phyloP scores from a whole-genome alignment of 257 asterid genomes.

The Primulina huaijiensis region DNA sequence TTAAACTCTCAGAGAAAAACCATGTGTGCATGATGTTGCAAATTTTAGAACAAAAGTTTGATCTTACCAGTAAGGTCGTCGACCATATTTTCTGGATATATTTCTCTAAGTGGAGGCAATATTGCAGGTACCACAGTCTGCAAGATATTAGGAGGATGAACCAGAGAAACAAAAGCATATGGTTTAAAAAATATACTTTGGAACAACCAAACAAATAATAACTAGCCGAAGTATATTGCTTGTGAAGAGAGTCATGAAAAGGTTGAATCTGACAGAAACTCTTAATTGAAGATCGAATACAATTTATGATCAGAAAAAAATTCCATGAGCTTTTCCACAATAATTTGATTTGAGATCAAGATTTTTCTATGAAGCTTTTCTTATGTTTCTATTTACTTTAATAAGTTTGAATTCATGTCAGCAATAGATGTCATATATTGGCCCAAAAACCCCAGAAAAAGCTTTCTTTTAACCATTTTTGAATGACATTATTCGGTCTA shows the following conservation, averaged over 20 bases:
- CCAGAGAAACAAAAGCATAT: slow-evolving; percentile 17
- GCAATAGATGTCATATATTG: slow-evolving; percentile 11
- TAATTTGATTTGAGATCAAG: slow-evolving; percentile 16
- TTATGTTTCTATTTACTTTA: background rate
- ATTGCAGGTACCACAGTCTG: slow-evolving; percentile 87
- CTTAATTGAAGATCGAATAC: slow-evolving; percentile 3
- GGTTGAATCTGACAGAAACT: background rate
- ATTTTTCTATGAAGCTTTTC: slow-evolving; percentile 1
- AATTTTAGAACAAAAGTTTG: slow-evolving; percentile 1
- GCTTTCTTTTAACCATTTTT: background rate
- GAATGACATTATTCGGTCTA: slow-evolving; percentile 20
- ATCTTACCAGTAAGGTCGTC: slow-evolving; percentile 73
- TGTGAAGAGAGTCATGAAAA: background rate
- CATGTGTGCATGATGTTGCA: background rate
- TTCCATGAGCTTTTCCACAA: slow-evolving; percentile 7
- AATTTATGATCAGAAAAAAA: background rate
- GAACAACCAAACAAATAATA: slow-evolving; percentile 1
- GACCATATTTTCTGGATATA: slow-evolving; percentile 82
- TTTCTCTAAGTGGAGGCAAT: slow-evolving; percentile 81
- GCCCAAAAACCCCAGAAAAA: slow-evolving; percentile 13
- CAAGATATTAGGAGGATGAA: slow-evolving; percentile 32
- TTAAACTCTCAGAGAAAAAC: background rate
- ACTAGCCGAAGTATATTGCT: background rate
- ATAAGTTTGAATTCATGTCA: background rate
- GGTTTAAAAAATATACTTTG: background rate